Percentiles rank a stretch among this genome's conserved stretches.
Evolutionary conservation across 1,139 yeast species (phyloP).

Genomic region (Candida albicans): DNA sequence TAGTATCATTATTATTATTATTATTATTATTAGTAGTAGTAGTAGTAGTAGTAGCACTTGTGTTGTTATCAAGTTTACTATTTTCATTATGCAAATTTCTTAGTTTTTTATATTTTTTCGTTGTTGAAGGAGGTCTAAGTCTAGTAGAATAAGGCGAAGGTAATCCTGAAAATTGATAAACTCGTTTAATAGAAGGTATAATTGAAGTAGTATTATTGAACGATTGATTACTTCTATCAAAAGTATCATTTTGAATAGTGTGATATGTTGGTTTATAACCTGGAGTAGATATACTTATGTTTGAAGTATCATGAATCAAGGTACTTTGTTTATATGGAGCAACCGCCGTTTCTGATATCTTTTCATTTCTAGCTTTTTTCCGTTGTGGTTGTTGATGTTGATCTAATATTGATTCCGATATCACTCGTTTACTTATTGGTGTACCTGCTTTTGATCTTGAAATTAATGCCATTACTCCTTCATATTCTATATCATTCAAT

Average conservation of each 20-base stretch:
- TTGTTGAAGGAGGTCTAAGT: slow-evolving; percentile 29
- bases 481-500: slow-evolving; percentile 73
- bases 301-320: slow-evolving; percentile 11
- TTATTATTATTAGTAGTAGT: not conserved
- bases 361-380: slow-evolving; percentile 2
- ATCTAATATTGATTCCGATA: slow-evolving; percentile 4
- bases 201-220: slow-evolving; percentile 15
- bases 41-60: slow-evolving; percentile 2
- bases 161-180: slow-evolving; percentile 61
- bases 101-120: slow-evolving; percentile 14
- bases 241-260: slow-evolving; percentile 26
- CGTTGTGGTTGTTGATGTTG: slow-evolving; percentile 6
- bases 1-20: not conserved
- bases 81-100: slow-evolving; percentile 7
- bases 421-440: slow-evolving; percentile 7
- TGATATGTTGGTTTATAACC: slow-evolving; percentile 44
- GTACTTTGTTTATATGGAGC: slow-evolving; percentile 12
- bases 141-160: slow-evolving; percentile 68
- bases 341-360: not conserved
- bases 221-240: slow-evolving; percentile 22
- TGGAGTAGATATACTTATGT: slow-evolving; percentile 31
- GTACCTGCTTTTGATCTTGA: slow-evolving; percentile 22
- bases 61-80: too few species aligned
- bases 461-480: slow-evolving; percentile 72
- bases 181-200: slow-evolving; percentile 44